Conservation (phyloP, 306 rosid genomes). For the Pterocarpus macrocarpus region DNA sequence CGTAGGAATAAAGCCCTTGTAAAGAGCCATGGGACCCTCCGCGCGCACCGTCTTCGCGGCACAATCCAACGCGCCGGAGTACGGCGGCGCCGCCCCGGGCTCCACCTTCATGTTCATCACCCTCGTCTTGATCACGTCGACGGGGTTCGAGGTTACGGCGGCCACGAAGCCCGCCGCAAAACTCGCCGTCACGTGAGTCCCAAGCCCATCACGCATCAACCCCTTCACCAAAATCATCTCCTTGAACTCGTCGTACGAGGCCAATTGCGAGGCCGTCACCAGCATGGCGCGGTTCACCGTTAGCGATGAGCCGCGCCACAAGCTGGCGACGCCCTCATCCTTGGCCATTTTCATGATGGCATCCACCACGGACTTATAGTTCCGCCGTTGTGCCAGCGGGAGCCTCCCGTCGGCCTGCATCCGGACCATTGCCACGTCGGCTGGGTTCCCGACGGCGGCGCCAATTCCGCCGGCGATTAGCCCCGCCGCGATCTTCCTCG, state of each 20-base stretch:
- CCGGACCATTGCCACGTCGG: conserved; percentile 81
- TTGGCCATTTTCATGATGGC: conserved; percentile 59
- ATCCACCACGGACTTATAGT: conserved; percentile 68
- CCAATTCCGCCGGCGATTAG: conserved; percentile 67
- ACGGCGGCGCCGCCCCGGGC: conserved; percentile 58
- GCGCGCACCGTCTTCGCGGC: conserved; percentile 67
- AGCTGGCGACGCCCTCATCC: conserved; percentile 63
- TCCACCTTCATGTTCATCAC: conserved; percentile 89
- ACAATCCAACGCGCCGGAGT: conserved; percentile 71
- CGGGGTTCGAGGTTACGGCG: conserved; percentile 70
- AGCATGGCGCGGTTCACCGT: conserved; percentile 83
- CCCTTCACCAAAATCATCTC: conserved; percentile 66
- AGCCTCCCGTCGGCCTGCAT: conserved; percentile 89
- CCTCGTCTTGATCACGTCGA: conserved; percentile 80
- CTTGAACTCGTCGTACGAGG: conserved; percentile 73
- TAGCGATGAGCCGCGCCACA: conserved; percentile 78
- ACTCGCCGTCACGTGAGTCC: conserved; percentile 78
- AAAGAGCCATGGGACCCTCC: conserved; percentile 78
- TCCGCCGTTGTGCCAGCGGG: conserved; percentile 59
- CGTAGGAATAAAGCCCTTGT: conserved; percentile 78
- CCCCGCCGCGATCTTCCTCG: conserved; percentile 63
- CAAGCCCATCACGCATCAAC: conserved; percentile 65
- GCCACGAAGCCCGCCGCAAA: conserved; percentile 77
- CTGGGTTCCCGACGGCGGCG: conserved; percentile 73
- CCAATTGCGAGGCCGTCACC: conserved; percentile 79